These are phyloP conservation scores for Sarocladium kiliense DNA, from an alignment of 2,329 filamentous ascomycete species.

Conservation along the genomic window DNA sequence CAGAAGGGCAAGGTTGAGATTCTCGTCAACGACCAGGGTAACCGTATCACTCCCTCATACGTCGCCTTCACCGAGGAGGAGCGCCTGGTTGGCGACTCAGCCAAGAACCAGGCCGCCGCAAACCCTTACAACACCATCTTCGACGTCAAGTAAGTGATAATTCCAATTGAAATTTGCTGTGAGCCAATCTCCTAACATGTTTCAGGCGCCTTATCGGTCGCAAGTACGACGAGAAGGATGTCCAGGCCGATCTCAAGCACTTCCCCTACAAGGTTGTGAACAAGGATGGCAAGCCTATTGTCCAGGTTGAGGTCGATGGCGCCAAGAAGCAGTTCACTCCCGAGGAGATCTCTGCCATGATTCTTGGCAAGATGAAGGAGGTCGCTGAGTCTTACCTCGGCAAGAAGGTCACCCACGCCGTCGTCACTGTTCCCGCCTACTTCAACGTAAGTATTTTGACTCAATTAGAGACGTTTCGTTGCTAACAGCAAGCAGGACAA, in stretches of 20 bases:
- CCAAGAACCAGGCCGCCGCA: slow-evolving; percentile 87
- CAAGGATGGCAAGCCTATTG: slow-evolving; percentile 84
- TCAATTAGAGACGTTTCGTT: background rate
- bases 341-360: slow-evolving; percentile 77
- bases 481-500: slow-evolving; percentile 54
- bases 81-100: slow-evolving; percentile 92
- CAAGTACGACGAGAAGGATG: slow-evolving; percentile 77
- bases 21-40: slow-evolving; percentile 92
- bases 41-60: slow-evolving; percentile 93
- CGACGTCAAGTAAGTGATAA: slow-evolving; percentile 73
- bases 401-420: slow-evolving; percentile 79
- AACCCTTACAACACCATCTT: slow-evolving; percentile 75
- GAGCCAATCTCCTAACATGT: slow-evolving; percentile 15
- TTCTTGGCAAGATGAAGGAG: slow-evolving; percentile 81
- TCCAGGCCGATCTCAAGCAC: slow-evolving; percentile 94
- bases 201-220: slow-evolving; percentile 75
- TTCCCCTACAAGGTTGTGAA: slow-evolving; percentile 93
- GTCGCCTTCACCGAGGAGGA: slow-evolving; percentile 97
- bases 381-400: slow-evolving; percentile 74
- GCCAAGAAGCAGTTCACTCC: slow-evolving; percentile 69
- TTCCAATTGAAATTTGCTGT: background rate
- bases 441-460: slow-evolving; percentile 60
- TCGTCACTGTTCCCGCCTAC: slow-evolving; percentile 94
- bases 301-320: slow-evolving; percentile 67
- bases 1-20: slow-evolving; percentile 93